These are phyloP conservation scores for Amauroascus niger DNA, from an alignment of 2,329 filamentous ascomycete species.

Conservation along the genomic window DNA sequence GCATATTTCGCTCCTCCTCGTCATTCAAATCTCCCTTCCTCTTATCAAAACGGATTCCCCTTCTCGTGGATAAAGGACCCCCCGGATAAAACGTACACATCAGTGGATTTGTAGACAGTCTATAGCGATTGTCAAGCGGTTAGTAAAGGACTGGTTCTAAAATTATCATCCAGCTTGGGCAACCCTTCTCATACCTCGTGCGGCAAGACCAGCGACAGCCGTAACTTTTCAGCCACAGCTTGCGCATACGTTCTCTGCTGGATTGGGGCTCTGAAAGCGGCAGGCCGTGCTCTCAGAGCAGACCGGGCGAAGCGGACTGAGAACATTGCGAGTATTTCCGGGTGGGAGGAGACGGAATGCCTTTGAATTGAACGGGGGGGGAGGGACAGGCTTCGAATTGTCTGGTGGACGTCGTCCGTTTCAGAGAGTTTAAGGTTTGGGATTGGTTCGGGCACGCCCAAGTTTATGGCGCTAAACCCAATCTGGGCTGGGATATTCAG, in stretches of 20 bases:
- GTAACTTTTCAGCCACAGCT: slow-evolving; percentile 85
- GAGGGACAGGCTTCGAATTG: slow-evolving; percentile 7
- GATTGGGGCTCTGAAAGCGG: slow-evolving; percentile 62
- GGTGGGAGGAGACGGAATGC: slow-evolving; percentile 20
- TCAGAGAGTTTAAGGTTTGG: slow-evolving; percentile 14
- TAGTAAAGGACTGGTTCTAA: slow-evolving; percentile 17
- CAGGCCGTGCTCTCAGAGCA: slow-evolving; percentile 73
- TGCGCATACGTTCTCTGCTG: slow-evolving; percentile 89
- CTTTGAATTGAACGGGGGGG: slow-evolving; percentile 1
- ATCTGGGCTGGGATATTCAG: too few relatives aligned
- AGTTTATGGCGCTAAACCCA: neutral
- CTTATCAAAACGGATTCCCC: neutral
- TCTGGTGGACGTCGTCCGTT: slow-evolving; percentile 12
- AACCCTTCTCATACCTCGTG: slow-evolving; percentile 67
- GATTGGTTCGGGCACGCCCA: slow-evolving; percentile 6
- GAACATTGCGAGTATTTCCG: slow-evolving; percentile 58
- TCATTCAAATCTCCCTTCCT: neutral
- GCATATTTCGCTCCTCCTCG: too few relatives aligned
- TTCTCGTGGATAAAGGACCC: neutral
- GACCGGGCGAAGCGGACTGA: slow-evolving; percentile 83
- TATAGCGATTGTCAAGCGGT: slow-evolving; percentile 27
- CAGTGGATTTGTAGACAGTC: slow-evolving; percentile 60
- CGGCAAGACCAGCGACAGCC: slow-evolving; percentile 93
- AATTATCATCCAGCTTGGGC: neutral
- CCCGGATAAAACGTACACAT: slow-evolving; percentile 50